A percentile compares a stretch with the other conserved stretches of the same genome.
Evolutionary conservation across 108 stramenopile genomes (phyloP).

Genomic region (Nitzschia palea): DNA sequence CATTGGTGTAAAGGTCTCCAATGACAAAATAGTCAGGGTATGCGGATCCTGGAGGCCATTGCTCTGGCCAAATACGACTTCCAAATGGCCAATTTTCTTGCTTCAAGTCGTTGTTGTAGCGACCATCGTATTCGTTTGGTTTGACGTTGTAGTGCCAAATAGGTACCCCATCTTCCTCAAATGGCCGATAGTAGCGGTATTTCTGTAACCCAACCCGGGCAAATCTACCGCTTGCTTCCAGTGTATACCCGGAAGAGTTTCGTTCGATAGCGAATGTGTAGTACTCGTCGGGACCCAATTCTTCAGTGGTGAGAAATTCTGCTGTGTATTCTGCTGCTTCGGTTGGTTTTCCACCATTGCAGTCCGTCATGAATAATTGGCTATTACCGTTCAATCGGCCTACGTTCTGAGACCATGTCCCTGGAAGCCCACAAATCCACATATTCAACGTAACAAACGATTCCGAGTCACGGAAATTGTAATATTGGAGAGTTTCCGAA

Average conservation of each 20-base stretch:
- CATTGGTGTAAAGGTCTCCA: constrained; percentile 31
- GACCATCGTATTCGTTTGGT: constrained; percentile 19
- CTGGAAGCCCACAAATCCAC: constrained; percentile 31
- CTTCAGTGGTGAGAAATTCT: constrained; percentile 17
- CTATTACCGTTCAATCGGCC: constrained; percentile 12
- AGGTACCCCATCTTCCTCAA: constrained; percentile 18
- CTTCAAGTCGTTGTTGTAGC: constrained; percentile 13
- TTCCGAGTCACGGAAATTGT: constrained; percentile 18
- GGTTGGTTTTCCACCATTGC: constrained; percentile 22
- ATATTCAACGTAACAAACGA: constrained; percentile 21
- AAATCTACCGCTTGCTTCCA: constrained; percentile 27
- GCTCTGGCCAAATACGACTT: constrained; percentile 17
- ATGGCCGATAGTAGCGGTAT: constrained; percentile 17
- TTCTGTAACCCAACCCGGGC: constrained; percentile 13
- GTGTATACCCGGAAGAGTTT: constrained; percentile 21
- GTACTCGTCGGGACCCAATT: constrained; percentile 4
- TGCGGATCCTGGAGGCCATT: constrained; percentile 25
- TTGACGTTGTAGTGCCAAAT: constrained; percentile 34
- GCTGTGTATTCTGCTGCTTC: constrained; percentile 19
- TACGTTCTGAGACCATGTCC: constrained; percentile 1
- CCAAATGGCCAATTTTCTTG: constrained; percentile 24
- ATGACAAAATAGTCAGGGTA: constrained; percentile 33
- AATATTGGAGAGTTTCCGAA: constrained; percentile 15
- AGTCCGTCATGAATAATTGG: constrained; percentile 24
- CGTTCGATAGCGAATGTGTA: constrained; percentile 35